phyloP scores from a whole-genome alignment of 179 eudicot species.

The Dionaea muscipula region DNA sequence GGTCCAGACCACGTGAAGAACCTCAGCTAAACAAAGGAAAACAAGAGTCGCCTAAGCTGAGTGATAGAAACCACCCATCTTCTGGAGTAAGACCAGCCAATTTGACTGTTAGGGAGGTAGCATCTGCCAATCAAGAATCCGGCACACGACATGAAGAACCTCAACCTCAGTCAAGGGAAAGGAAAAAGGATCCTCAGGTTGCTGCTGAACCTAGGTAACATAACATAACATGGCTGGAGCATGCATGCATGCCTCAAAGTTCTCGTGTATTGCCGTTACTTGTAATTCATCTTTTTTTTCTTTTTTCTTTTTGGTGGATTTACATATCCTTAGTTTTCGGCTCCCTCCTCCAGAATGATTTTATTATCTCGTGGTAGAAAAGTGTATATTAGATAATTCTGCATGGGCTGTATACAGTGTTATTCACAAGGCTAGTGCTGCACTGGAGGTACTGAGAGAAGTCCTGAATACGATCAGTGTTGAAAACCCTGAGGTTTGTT shows the following conservation, averaged over 20 bases:
- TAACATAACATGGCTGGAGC: too few species aligned
- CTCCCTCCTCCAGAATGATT: background rate
- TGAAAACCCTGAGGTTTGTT: slow-evolving; percentile 63
- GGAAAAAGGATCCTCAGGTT: slow-evolving; percentile 14
- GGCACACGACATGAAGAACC: slow-evolving; percentile 26
- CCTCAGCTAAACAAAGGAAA: slow-evolving; percentile 12
- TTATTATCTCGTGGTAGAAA: background rate
- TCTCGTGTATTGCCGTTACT: background rate
- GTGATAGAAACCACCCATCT: slow-evolving; percentile 13
- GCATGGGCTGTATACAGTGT: slow-evolving; percentile 37
- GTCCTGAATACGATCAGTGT: slow-evolving; percentile 75
- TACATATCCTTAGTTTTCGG: background rate
- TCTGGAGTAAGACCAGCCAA: slow-evolving; percentile 25
- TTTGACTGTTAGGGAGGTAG: slow-evolving; percentile 24
- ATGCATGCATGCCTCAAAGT: too few species aligned
- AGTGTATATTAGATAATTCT: background rate
- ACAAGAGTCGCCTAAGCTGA: too few species aligned
- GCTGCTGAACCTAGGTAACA: slow-evolving; percentile 65
- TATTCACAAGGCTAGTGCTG: slow-evolving; percentile 74
- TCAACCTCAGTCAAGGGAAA: slow-evolving; percentile 7
- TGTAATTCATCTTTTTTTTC: background rate
- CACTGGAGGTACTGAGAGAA: slow-evolving; percentile 76
- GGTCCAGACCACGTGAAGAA: slow-evolving; percentile 28
- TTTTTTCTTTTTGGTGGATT: too few species aligned
- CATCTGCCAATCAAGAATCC: slow-evolving; percentile 28